Evolutionary conservation across 371 early-diverging fungal species (phyloP).

Genomic region (Quaeritorhiza haematococci): DNA sequence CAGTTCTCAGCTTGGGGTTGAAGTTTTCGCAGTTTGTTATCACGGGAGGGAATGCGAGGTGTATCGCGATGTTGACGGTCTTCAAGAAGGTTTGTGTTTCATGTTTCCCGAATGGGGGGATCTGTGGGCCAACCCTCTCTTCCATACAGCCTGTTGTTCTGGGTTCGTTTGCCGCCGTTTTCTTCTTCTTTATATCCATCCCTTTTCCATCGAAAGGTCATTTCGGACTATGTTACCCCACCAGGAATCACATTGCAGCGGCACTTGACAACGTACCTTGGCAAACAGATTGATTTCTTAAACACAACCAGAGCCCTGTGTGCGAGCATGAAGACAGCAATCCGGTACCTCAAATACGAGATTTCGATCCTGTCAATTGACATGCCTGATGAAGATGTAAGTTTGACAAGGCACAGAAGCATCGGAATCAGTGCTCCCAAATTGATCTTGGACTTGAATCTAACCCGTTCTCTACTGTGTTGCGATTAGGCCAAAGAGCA

Average conservation of each 20-base stretch:
- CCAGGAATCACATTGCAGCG: slow-evolving; percentile 75
- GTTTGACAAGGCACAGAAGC: not conserved
- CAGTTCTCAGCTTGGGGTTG: slow-evolving; percentile 77
- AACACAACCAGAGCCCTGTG: slow-evolving; percentile 80
- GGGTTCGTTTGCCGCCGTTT: not conserved
- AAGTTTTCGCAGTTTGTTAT: slow-evolving; percentile 82
- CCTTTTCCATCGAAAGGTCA: slow-evolving; percentile 56
- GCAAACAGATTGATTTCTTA: slow-evolving; percentile 86
- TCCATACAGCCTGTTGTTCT: not conserved
- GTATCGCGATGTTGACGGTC: slow-evolving; percentile 76
- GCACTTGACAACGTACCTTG: slow-evolving; percentile 75
- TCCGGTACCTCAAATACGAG: slow-evolving; percentile 85
- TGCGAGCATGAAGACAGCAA: slow-evolving; percentile 90
- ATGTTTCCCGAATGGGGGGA: not conserved
- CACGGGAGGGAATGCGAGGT: slow-evolving; percentile 85
- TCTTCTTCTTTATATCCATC: slow-evolving; percentile 5
- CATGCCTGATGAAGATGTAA: slow-evolving; percentile 78
- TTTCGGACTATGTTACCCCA: slow-evolving; percentile 87
- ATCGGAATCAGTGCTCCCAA: not conserved
- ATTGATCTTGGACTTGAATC: slow-evolving; percentile 5
- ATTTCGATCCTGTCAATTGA: slow-evolving; percentile 68
- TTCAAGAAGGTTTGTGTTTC: slow-evolving; percentile 65
- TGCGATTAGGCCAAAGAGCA: slow-evolving; percentile 46
- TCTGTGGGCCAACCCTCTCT: slow-evolving; percentile 4
- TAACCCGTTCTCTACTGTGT: not conserved